phyloP scores from a whole-genome alignment of 2,329 filamentous ascomycete genomes.

The Setomelanomma holmii region DNA sequence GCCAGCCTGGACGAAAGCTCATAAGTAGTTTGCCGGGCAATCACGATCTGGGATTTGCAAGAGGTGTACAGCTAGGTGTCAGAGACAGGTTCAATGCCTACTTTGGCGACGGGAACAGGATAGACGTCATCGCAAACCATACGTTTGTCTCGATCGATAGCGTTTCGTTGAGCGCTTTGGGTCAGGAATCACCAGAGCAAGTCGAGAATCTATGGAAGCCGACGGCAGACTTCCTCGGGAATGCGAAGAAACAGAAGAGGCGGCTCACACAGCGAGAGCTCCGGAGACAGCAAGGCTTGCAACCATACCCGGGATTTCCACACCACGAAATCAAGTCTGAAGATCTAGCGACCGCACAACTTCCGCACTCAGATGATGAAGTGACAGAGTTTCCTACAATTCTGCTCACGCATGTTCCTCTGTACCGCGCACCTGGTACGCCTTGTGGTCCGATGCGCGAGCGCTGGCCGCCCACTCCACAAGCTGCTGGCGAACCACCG shows the following conservation, averaged over 20 bases:
- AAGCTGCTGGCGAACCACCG: constrained; percentile 65
- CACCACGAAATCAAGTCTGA: constrained; percentile 67
- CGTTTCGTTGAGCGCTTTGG: constrained; percentile 82
- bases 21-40: constrained; percentile 90
- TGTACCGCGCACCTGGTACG: constrained; percentile 82
- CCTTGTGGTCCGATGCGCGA: constrained; percentile 89
- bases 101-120: constrained; percentile 89
- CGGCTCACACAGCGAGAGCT: constrained; percentile 75
- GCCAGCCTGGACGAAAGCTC: constrained; percentile 75
- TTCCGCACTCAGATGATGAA: constrained; percentile 48
- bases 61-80: constrained; percentile 80
- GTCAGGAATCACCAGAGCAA: constrained; percentile 59
- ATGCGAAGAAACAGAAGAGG: constrained; percentile 69
- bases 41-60: constrained; percentile 91
- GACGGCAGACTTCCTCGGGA: constrained; percentile 75
- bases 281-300: constrained; percentile 67
- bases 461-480: constrained; percentile 75
- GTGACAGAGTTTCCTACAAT: constrained; percentile 81
- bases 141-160: constrained; percentile 92
- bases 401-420: constrained; percentile 86
- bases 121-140: constrained; percentile 93
- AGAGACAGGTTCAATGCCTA: constrained; percentile 83
- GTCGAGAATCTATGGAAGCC: constrained; percentile 74
- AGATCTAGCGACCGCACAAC: constrained; percentile 42
- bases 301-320: constrained; percentile 61